Evolutionary conservation across 2,329 filamentous ascomycete genomes (phyloP).

Genomic region (Diaporthe amygdali): DNA sequence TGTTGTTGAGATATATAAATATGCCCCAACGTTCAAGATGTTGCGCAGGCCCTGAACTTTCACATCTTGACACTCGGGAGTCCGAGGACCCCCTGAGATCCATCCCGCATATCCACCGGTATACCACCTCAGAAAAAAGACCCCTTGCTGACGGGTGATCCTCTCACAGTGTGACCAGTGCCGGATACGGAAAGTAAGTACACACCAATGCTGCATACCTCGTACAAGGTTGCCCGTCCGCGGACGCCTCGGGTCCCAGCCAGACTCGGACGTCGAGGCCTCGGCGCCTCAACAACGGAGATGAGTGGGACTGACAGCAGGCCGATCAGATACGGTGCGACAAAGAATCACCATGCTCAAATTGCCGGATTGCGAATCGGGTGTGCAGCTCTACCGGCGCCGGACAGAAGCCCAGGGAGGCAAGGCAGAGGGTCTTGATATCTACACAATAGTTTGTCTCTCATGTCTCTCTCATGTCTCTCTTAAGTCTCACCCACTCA

Average conservation of each 20-base stretch:
- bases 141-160: background rate
- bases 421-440: conserved; percentile 61
- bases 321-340: conserved; percentile 60
- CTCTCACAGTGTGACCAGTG: conserved; percentile 43
- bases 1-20: background rate
- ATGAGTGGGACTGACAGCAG: background rate
- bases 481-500: background rate
- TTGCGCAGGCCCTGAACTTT: background rate
- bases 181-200: conserved; percentile 42
- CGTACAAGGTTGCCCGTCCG: conserved; percentile 15
- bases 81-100: conserved; percentile 7
- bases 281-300: conserved; percentile 2
- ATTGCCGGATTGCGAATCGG: conserved; percentile 59
- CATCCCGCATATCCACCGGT: background rate
- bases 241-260: conserved; percentile 12
- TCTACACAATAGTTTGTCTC: conserved; percentile 63
- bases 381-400: conserved; percentile 60
- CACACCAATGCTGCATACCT: background rate
- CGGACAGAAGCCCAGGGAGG: conserved; percentile 60
- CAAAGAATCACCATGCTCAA: conserved; percentile 63
- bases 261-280: background rate
- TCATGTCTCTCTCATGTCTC: background rate
- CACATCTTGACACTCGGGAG: background rate
- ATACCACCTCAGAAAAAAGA: conserved; percentile 1
- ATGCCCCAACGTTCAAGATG: background rate